These are phyloP conservation scores for Beta macrorhiza DNA, from an alignment of 179 eudicot genomes.

Conservation along the genomic window DNA sequence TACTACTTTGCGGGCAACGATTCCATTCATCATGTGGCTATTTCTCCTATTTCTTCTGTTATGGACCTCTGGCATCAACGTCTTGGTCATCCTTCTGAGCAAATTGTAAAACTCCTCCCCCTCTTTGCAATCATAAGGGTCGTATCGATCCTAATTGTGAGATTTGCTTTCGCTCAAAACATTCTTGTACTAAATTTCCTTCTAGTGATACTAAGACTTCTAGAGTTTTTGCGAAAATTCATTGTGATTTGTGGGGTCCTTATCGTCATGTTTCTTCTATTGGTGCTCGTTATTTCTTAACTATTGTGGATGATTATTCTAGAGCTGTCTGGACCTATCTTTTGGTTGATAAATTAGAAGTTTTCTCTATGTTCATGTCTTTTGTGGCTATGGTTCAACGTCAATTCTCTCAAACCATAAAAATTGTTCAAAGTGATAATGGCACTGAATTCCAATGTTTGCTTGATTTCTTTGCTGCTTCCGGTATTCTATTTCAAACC, in stretches of 20 bases:
- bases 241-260: neutral
- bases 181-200: neutral
- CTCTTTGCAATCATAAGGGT: neutral
- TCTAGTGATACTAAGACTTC: neutral
- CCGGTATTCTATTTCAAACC: too few species aligned
- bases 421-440: too few species aligned
- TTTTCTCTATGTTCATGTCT: neutral
- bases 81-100: constrained; percentile 1
- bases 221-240: neutral
- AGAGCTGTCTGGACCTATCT: neutral
- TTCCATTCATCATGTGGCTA: too few species aligned
- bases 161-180: neutral
- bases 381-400: neutral
- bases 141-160: neutral
- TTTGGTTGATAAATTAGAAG: constrained; percentile 7
- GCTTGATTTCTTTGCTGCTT: too few species aligned
- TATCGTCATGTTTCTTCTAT: too few species aligned
- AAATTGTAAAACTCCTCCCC: neutral
- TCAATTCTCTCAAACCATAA: neutral
- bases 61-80: neutral
- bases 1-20: neutral
- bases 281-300: neutral
- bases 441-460: too few species aligned
- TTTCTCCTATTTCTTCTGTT: neutral
- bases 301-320: neutral